Conservation (phyloP, 148 eudicot genomes). For the Suaeda aralocaspica region DNA sequence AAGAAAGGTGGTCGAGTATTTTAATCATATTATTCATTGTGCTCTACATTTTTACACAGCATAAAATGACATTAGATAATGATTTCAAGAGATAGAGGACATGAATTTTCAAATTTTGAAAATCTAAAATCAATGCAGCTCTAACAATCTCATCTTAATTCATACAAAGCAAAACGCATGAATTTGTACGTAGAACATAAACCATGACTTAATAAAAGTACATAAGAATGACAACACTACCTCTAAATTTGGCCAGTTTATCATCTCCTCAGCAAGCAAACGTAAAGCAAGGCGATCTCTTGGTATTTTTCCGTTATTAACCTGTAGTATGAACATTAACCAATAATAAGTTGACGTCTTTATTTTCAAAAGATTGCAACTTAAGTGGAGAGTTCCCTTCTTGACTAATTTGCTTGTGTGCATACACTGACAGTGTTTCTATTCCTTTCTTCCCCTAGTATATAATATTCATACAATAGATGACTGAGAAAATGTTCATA, state of each 20-base stretch:
- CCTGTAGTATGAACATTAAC: slow-evolving; percentile 35
- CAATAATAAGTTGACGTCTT: background rate
- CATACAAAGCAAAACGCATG: background rate
- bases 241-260: slow-evolving; percentile 91
- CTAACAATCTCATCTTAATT: background rate
- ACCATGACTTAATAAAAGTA: too few relatives aligned
- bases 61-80: too few relatives aligned
- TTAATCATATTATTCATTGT: too few relatives aligned
- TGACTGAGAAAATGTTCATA: too few relatives aligned
- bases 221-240: slow-evolving; percentile 35
- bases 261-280: slow-evolving; percentile 85
- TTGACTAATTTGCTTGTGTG: too few relatives aligned
- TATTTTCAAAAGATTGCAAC: background rate
- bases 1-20: too few relatives aligned
- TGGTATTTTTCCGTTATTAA: slow-evolving; percentile 78
- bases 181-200: background rate
- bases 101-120: background rate
- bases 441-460: too few relatives aligned
- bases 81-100: too few relatives aligned
- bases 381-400: background rate
- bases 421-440: too few relatives aligned
- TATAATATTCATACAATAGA: too few relatives aligned
- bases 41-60: too few relatives aligned
- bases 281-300: slow-evolving; percentile 52
- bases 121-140: background rate